Conservation (phyloP, 345 rosid species). For the Populus tremula region DNA sequence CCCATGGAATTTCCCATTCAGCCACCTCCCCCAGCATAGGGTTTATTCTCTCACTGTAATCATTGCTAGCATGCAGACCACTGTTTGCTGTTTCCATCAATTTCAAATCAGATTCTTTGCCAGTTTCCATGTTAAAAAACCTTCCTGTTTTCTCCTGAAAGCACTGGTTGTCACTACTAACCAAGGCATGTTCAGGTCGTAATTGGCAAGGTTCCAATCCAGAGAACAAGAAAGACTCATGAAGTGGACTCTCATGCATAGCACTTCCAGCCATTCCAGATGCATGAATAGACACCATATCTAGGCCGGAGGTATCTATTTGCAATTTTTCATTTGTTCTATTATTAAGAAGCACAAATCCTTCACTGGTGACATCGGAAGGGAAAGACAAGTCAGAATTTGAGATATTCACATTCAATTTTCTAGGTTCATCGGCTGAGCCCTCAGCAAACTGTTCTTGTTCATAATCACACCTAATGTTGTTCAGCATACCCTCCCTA, state of each 20-base stretch:
- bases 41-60: slow-evolving; percentile 50
- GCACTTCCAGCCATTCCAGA: slow-evolving; percentile 14
- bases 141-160: slow-evolving; percentile 3
- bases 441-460: slow-evolving; percentile 28
- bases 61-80: slow-evolving; percentile 35
- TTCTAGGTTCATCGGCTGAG: slow-evolving; percentile 37
- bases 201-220: slow-evolving; percentile 38
- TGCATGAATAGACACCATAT: slow-evolving; percentile 16
- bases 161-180: slow-evolving; percentile 21
- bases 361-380: slow-evolving; percentile 32
- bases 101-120: slow-evolving; percentile 36
- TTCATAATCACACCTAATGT: slow-evolving; percentile 20
- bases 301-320: slow-evolving; percentile 17
- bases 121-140: slow-evolving; percentile 17
- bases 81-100: slow-evolving; percentile 28
- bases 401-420: slow-evolving; percentile 31
- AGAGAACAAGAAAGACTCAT: slow-evolving; percentile 25
- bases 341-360: slow-evolving; percentile 25
- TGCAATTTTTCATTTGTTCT: slow-evolving; percentile 26
- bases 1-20: slow-evolving; percentile 93
- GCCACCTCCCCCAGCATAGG: slow-evolving; percentile 76
- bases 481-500: slow-evolving; percentile 17
- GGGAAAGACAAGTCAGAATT: slow-evolving; percentile 31
- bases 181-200: slow-evolving; percentile 30
- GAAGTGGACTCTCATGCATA: slow-evolving; percentile 20